Conservation (phyloP, 192 early-diverging fungal species). For the Backusella luteola region DNA sequence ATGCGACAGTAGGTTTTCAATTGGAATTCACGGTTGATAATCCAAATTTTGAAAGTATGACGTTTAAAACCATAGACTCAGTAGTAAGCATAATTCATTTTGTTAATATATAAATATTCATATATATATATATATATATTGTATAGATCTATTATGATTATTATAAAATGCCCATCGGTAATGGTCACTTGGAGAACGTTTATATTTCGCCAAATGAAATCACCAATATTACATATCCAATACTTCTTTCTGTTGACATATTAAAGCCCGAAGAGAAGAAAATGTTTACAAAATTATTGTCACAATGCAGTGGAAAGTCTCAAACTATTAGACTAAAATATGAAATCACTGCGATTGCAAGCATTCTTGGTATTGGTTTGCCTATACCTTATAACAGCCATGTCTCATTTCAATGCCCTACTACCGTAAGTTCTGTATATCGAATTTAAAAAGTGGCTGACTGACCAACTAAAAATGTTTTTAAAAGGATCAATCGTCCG, state of each 20-base stretch:
- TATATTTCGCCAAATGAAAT: constrained; percentile 36
- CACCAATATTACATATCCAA: constrained; percentile 44
- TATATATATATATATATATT: background rate
- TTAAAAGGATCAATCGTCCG: background rate
- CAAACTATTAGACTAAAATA: constrained; percentile 26
- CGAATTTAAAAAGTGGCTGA: background rate
- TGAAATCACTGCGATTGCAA: constrained; percentile 16
- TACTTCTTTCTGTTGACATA: constrained; percentile 32
- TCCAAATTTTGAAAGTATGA: constrained; percentile 47
- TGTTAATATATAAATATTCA: background rate
- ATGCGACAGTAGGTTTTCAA: background rate
- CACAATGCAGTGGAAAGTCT: constrained; percentile 39
- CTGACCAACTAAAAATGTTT: background rate
- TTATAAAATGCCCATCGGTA: constrained; percentile 39
- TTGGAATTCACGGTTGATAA: constrained; percentile 38
- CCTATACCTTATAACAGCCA: constrained; percentile 35
- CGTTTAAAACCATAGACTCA: constrained; percentile 41
- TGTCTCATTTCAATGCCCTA: constrained; percentile 35
- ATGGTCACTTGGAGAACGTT: constrained; percentile 40
- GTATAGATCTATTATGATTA: constrained; percentile 48
- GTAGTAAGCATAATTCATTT: constrained; percentile 29
- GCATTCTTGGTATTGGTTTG: constrained; percentile 38
- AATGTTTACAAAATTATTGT: constrained; percentile 42
- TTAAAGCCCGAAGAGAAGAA: constrained; percentile 18
- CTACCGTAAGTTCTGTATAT: constrained; percentile 16